Base-by-base conservation (phyloP, 208 protist species). In the Trichomonas gallinae region DNA sequence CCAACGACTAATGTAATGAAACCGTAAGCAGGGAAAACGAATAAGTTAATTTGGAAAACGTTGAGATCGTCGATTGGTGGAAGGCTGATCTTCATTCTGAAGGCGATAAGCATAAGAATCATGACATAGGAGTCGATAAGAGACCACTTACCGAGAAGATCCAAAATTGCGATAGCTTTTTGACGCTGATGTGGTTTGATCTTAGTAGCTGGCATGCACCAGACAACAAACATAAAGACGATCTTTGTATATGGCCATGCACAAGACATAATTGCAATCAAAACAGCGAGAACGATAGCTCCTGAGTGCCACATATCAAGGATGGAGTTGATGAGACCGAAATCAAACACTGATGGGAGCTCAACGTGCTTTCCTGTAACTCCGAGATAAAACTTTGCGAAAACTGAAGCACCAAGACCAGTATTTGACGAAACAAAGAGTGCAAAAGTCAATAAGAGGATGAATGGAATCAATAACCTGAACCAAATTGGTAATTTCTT, bases 241-340 rank as follows among this genome's bases (percentile, higher is more conserved):
- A 99, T 97, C 97, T 99, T 99, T 51, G 98, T 96, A 97, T 99
- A 99, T 1, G 99, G 98, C 97, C 99, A 99, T 34, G 98, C 87
- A 11, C 98, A 98, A 34, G 98, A 98, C 97, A 99, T 99, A 23
- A 98, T 3, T 10, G 98, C 97, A 31, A 99, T 98, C 49, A 98
- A 97, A 21, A 99, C 51, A 9, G 98, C 97, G 44, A 99, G 98
- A 1, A 97, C 96, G 26, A 98, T 97, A 72, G 98, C 97, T 23
- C 97, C 97, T 1, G 98, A 98, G 0, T 97, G 4, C 98, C 98
- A 99, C 97, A 99, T 97, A 46, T 99, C 98, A 0, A 15, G 48
- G 9, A 98, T 98, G 23, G 98, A 98, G 96, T 98, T 98, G 48
- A 96, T 91, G 51, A 99, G 97, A 0, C 97, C 98, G 96, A 99